Evolutionary conservation across 2,329 filamentous ascomycete species (phyloP).

Genomic region (Phaeosphaeriaceae sp.): DNA sequence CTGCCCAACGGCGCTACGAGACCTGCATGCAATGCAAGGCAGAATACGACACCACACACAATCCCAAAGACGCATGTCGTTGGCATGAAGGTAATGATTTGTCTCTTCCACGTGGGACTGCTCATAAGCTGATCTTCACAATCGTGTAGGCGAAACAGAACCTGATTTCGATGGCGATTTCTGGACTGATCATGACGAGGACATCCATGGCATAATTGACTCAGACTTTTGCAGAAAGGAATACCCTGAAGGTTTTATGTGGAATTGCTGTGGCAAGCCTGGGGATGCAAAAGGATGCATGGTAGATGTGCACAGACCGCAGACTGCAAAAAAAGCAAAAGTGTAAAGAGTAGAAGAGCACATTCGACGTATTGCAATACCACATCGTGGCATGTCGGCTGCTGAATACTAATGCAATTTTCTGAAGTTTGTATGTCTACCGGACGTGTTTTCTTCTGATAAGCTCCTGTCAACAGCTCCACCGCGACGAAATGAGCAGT

Average conservation of each 20-base stretch:
- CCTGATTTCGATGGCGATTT: slow-evolving; percentile 1
- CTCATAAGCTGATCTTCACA: neutral
- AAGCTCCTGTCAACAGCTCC: no score
- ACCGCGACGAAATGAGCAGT: no score
- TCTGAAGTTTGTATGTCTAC: no score
- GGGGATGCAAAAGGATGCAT: neutral
- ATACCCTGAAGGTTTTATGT: slow-evolving; percentile 11
- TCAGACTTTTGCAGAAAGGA: neutral
- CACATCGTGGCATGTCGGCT: no score
- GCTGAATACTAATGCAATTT: no score
- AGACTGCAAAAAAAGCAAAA: neutral
- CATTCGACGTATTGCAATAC: no score
- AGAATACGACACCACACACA: slow-evolving; percentile 23
- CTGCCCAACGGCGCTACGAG: neutral
- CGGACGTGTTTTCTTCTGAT: no score
- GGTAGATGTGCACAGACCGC: neutral
- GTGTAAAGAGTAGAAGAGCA: neutral
- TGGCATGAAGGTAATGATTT: slow-evolving; percentile 22
- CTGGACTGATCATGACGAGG: slow-evolving; percentile 5
- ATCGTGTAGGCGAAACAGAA: neutral
- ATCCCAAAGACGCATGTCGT: slow-evolving; percentile 14
- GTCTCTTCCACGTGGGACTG: neutral
- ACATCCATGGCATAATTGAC: neutral
- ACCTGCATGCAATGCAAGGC: slow-evolving; percentile 22
- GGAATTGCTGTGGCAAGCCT: slow-evolving; percentile 4